Evolutionary conservation across 257 asterid species (phyloP).

Genomic region (Apocynum venetum): DNA sequence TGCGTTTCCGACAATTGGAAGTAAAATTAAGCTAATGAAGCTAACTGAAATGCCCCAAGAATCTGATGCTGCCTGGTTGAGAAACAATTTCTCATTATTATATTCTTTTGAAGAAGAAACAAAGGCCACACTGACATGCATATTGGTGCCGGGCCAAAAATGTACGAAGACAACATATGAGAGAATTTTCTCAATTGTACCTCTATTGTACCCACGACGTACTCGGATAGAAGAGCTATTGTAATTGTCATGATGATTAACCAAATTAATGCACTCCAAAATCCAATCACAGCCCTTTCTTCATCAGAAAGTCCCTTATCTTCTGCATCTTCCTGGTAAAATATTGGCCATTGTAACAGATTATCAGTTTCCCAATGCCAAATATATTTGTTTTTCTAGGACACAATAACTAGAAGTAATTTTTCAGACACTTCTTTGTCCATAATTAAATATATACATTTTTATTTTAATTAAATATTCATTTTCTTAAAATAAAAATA

Average conservation of each 20-base stretch:
- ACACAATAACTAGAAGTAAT: no score
- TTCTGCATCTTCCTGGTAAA: constrained; percentile 14
- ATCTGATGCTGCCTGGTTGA: constrained; percentile 35
- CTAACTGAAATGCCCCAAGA: constrained; percentile 48
- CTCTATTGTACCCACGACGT: constrained; percentile 47
- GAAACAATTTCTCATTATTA: background rate
- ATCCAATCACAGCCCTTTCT: constrained; percentile 32
- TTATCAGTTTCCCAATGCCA: no score
- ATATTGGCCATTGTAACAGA: background rate
- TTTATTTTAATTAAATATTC: no score
- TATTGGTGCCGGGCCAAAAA: no score
- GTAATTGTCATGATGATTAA: constrained; percentile 32
- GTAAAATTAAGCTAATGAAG: constrained; percentile 43
- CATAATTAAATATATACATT: no score
- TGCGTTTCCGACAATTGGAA: constrained; percentile 50
- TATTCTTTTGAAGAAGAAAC: background rate
- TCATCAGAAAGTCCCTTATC: constrained; percentile 16
- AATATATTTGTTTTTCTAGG: no score
- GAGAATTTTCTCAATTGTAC: constrained; percentile 5
- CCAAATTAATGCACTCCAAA: constrained; percentile 44
- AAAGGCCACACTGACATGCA: background rate
- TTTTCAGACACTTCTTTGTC: no score
- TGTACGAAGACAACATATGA: no score
- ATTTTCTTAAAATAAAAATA: no score
- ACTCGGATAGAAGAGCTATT: constrained; percentile 37